These are phyloP conservation scores for Xylaria sp. DNA, from an alignment of 2,329 filamentous ascomycete species.

Conservation along the genomic window DNA sequence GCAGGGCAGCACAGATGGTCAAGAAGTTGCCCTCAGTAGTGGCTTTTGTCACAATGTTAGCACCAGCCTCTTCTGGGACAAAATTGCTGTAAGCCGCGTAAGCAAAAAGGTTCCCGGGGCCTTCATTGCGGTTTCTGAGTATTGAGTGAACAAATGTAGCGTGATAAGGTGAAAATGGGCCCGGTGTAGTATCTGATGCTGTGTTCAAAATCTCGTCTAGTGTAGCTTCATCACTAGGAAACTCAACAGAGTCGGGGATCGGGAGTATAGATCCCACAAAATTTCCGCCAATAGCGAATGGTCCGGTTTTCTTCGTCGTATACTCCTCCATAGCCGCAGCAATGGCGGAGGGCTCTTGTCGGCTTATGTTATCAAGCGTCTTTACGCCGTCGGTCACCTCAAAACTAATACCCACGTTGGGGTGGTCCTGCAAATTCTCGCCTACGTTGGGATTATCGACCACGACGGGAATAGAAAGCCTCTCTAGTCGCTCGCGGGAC, in stretches of 20 bases:
- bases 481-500: conserved; percentile 20
- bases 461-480: conserved; percentile 33
- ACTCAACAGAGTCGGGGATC: neutral
- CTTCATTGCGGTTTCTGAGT: neutral
- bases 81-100: conserved; percentile 1
- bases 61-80: neutral
- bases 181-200: neutral
- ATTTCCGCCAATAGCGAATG: neutral
- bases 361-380: conserved; percentile 16
- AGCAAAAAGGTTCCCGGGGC: neutral
- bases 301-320: neutral
- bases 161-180: neutral
- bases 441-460: conserved; percentile 41
- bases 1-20: neutral
- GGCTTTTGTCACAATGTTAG: neutral
- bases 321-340: conserved; percentile 10
- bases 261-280: neutral
- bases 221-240: neutral
- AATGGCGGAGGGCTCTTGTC: conserved; percentile 15
- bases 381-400: conserved; percentile 15
- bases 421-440: conserved; percentile 34
- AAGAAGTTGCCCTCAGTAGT: neutral
- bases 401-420: conserved; percentile 13
- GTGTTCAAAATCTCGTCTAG: neutral
- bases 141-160: neutral